Evolutionary conservation across 2,329 filamentous ascomycete species (phyloP).

Genomic region (Dactylonectria macrodidyma): DNA sequence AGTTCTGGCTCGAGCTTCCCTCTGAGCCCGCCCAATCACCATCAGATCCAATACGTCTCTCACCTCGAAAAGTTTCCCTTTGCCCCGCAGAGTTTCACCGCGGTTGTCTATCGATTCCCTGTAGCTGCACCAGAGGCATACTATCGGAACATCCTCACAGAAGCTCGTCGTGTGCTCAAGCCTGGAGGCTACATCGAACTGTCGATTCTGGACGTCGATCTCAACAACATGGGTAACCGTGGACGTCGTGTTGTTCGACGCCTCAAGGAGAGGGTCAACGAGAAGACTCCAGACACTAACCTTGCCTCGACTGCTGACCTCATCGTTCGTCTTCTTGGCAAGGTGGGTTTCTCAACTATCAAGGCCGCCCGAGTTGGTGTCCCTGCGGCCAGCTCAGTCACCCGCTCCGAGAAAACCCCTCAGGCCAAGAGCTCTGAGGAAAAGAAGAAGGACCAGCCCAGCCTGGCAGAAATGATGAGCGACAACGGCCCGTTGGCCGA

Average conservation of each 20-base stretch:
- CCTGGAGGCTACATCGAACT: slow-evolving; percentile 86
- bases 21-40: slow-evolving; percentile 77
- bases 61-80: slow-evolving; percentile 81
- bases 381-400: slow-evolving; percentile 73
- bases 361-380: slow-evolving; percentile 85
- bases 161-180: slow-evolving; percentile 83
- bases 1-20: slow-evolving; percentile 64
- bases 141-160: slow-evolving; percentile 80
- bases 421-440: slow-evolving; percentile 34
- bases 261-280: slow-evolving; percentile 79
- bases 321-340: slow-evolving; percentile 77
- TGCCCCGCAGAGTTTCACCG: slow-evolving; percentile 80
- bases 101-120: slow-evolving; percentile 84
- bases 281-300: slow-evolving; percentile 71
- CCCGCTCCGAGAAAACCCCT: slow-evolving; percentile 45
- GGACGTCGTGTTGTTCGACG: slow-evolving; percentile 78
- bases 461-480: slow-evolving; percentile 80
- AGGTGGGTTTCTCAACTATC: slow-evolving; percentile 79
- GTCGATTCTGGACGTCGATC: slow-evolving; percentile 82
- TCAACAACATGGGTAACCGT: slow-evolving; percentile 85
- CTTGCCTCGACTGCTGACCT: slow-evolving; percentile 73
- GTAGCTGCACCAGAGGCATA: slow-evolving; percentile 76
- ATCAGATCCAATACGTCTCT: slow-evolving; percentile 78
- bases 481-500: slow-evolving; percentile 80
- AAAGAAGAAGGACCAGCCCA: slow-evolving; percentile 63